phyloP scores from a whole-genome alignment of 1,284 basidiomycete species.

The Erythrobasidium hasegawianum region DNA sequence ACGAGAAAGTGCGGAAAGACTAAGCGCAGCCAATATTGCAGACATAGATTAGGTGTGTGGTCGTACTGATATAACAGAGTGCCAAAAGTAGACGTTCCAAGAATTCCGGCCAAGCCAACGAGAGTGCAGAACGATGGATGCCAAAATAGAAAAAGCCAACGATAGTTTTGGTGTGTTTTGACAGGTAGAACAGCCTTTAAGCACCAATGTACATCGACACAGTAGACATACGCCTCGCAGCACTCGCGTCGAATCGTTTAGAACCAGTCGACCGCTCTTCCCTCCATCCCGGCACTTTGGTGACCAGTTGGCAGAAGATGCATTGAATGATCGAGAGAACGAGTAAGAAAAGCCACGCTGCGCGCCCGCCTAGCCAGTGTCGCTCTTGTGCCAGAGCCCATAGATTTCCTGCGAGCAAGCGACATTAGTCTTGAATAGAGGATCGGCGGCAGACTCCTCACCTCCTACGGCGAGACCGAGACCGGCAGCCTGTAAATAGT shows the following conservation, averaged over 20 bases:
- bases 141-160: no score
- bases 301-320: slow-evolving; percentile 1
- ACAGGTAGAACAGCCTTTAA: neutral
- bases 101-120: no score
- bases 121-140: no score
- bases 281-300: neutral
- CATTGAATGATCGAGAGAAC: neutral
- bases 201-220: slow-evolving; percentile 3
- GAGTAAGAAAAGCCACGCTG: neutral
- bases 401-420: no score
- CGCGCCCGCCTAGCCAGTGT: neutral
- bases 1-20: no score
- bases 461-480: slow-evolving; percentile 1
- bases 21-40: no score
- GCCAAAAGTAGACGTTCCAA: no score
- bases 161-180: neutral
- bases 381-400: neutral
- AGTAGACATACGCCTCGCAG: neutral
- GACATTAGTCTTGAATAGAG: no score
- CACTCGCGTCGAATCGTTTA: neutral
- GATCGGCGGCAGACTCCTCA: no score
- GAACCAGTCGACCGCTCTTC: neutral
- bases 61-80: no score
- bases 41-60: no score
- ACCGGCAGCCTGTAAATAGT: neutral